These are phyloP conservation scores for Tympanopsis confertula DNA, from an alignment of 2,329 filamentous ascomycete species.

Conservation along the genomic window DNA sequence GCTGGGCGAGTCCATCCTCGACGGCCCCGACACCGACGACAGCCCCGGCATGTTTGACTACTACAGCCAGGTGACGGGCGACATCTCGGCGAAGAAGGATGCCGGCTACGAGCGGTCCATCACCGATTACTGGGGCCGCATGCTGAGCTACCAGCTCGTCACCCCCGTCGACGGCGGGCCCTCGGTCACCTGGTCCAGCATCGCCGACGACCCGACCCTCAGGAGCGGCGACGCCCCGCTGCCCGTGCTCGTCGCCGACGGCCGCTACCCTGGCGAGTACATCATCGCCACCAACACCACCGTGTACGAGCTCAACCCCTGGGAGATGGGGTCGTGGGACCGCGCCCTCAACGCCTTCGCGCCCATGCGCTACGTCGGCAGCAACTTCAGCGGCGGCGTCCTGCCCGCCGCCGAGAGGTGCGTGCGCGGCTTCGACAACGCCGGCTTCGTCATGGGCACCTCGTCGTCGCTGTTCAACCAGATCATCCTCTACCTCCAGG, in stretches of 20 bases:
- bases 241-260: constrained; percentile 36
- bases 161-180: constrained; percentile 43
- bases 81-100: constrained; percentile 47
- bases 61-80: constrained; percentile 43
- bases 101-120: constrained; percentile 60
- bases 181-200: constrained; percentile 25
- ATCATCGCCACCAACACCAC: constrained; percentile 42
- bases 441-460: constrained; percentile 27
- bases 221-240: constrained; percentile 28
- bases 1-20: constrained; percentile 27
- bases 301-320: constrained; percentile 54
- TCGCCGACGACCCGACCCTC: constrained; percentile 21
- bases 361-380: constrained; percentile 46
- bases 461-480: constrained; percentile 22
- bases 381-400: constrained; percentile 38
- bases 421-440: constrained; percentile 25
- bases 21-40: constrained; percentile 35
- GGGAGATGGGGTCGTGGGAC: constrained; percentile 56
- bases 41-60: constrained; percentile 40
- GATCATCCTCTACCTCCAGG: constrained; percentile 12
- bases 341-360: constrained; percentile 46
- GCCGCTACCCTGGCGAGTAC: constrained; percentile 28
- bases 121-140: constrained; percentile 83
- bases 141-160: constrained; percentile 76
- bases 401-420: constrained; percentile 16